phyloP scores from a whole-genome alignment of 2,329 filamentous ascomycete genomes.

The Colletotrichum filicis region DNA sequence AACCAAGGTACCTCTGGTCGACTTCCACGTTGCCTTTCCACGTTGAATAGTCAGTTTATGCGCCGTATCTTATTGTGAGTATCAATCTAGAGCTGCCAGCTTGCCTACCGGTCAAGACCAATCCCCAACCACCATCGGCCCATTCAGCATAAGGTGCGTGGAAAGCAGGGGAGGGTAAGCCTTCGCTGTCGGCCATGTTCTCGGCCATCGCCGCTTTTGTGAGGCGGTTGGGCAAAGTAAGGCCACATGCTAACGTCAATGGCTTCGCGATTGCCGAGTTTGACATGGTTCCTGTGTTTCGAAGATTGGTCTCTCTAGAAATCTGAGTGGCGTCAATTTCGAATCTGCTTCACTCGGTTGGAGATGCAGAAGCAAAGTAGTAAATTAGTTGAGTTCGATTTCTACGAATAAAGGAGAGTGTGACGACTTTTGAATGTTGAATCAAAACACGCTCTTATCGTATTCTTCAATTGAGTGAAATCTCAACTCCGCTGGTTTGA shows the following conservation, averaged over 20 bases:
- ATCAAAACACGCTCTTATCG: not conserved
- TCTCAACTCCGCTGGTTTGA: not conserved
- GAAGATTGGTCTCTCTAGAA: not conserved
- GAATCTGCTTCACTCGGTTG: too few relatives aligned
- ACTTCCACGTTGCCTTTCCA: conserved; percentile 56
- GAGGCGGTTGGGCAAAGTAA: conserved; percentile 66
- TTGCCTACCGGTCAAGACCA: conserved; percentile 56
- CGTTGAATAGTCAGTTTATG: not conserved
- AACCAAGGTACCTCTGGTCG: conserved; percentile 50
- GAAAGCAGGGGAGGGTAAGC: conserved; percentile 56
- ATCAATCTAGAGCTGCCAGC: not conserved
- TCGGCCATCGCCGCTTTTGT: conserved; percentile 63
- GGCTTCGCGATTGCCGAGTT: conserved; percentile 40
- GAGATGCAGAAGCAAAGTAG: not conserved
- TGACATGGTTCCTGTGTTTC: conserved; percentile 1
- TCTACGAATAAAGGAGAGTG: too few relatives aligned
- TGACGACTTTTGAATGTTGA: not conserved
- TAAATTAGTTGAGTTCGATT: too few relatives aligned
- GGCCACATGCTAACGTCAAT: conserved; percentile 63
- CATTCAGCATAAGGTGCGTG: conserved; percentile 61
- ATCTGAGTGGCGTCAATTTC: not conserved
- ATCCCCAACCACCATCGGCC: conserved; percentile 64
- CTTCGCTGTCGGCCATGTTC: conserved; percentile 49
- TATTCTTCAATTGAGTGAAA: not conserved
- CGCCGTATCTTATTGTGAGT: too few relatives aligned